Evolutionary conservation across 2,329 filamentous ascomycete species (phyloP).

Genomic region (Pseudocercospora macadamiae): DNA sequence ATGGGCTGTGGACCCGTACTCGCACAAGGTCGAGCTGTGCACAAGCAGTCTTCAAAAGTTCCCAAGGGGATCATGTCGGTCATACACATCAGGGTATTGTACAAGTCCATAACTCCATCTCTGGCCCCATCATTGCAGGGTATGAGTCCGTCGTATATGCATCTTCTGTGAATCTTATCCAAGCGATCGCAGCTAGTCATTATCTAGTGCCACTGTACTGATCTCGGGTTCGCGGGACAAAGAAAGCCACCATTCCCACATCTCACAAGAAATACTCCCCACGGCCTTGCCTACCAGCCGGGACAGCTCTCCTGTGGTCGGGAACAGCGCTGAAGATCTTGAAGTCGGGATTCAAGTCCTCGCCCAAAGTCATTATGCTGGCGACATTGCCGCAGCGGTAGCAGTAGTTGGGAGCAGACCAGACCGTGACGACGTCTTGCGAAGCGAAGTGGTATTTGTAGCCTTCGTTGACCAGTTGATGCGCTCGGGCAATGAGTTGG

Average conservation of each 20-base stretch:
- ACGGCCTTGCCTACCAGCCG: slow-evolving; percentile 59
- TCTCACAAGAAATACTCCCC: slow-evolving; percentile 58
- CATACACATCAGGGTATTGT: slow-evolving; percentile 7
- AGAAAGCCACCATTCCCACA: too few relatives aligned
- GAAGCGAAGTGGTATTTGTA: slow-evolving; percentile 94
- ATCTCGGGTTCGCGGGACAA: neutral
- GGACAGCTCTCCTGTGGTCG: slow-evolving; percentile 79
- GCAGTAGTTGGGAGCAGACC: slow-evolving; percentile 95
- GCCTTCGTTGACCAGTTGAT: slow-evolving; percentile 76
- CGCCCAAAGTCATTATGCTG: slow-evolving; percentile 85
- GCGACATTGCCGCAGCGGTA: slow-evolving; percentile 91
- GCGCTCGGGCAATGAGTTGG: slow-evolving; percentile 71
- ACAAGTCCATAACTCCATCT: neutral
- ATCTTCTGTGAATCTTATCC: neutral
- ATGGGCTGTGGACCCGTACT: too few relatives aligned
- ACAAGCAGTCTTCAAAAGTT: too few relatives aligned
- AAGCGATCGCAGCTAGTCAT: neutral
- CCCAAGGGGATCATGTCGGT: neutral
- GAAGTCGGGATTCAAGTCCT: slow-evolving; percentile 85
- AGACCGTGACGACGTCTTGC: slow-evolving; percentile 85
- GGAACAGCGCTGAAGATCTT: slow-evolving; percentile 91
- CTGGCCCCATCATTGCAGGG: neutral
- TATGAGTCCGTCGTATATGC: neutral
- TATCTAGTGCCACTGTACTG: neutral
- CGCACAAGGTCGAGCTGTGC: too few relatives aligned